Evolutionary conservation across 257 asterid species (phyloP).

Genomic region (Penstemon davidsonii): DNA sequence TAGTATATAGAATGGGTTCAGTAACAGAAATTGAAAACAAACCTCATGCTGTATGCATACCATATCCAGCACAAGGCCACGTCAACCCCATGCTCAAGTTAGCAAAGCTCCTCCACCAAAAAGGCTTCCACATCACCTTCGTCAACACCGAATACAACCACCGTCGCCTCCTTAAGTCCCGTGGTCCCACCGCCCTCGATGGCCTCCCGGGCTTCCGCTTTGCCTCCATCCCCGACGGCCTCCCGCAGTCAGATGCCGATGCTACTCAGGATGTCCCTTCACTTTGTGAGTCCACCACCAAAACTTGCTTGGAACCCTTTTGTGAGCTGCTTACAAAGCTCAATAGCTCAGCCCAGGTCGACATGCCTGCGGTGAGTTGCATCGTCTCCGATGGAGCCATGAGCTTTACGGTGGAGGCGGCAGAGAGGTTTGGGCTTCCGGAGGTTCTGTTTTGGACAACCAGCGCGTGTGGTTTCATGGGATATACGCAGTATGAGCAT

Average conservation of each 20-base stretch:
- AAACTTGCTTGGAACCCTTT: conserved; percentile 38
- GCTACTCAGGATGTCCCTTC: conserved; percentile 39
- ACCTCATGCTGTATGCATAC: conserved; percentile 34
- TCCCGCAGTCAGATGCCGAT: conserved; percentile 32
- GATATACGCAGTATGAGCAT: conserved; percentile 27
- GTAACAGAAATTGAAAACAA: background rate
- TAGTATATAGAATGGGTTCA: background rate
- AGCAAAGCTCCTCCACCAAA: conserved; percentile 38
- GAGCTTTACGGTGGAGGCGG: conserved; percentile 44
- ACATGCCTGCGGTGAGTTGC: conserved; percentile 43
- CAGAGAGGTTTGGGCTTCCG: conserved; percentile 39
- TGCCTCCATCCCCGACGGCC: conserved; percentile 38
- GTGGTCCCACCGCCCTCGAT: conserved; percentile 23
- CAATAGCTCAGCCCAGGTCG: conserved; percentile 16
- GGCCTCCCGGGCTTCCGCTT: conserved; percentile 31
- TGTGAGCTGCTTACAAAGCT: conserved; percentile 34
- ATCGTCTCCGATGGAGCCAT: conserved; percentile 44
- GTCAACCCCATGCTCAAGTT: conserved; percentile 37
- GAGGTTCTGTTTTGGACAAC: conserved; percentile 37
- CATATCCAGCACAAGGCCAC: conserved; percentile 40
- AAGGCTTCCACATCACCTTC: conserved; percentile 36
- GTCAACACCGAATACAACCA: conserved; percentile 38
- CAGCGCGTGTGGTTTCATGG: conserved; percentile 39
- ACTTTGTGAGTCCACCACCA: conserved; percentile 34
- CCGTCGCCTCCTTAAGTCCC: conserved; percentile 34